Base-by-base conservation (phyloP, 495 filamentous ascomycete genomes). In the Talaromyces thailandensis region DNA sequence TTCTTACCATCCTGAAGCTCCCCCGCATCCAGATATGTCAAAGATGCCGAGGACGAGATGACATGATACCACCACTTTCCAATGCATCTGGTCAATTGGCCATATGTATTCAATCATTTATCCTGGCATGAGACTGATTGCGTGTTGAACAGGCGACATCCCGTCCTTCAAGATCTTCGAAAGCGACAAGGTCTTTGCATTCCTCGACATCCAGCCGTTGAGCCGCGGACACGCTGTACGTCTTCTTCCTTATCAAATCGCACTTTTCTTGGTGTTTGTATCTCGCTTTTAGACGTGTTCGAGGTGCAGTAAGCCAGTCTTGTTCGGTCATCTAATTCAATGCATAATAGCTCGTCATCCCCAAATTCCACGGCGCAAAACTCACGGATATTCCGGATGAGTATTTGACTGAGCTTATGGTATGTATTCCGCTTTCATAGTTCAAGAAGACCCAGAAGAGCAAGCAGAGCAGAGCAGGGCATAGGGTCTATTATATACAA, bases 101-200 rank as follows among this genome's bases (percentile, higher is more conserved):
- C 28, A 2, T 32, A 4, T 29, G 29, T 4, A 56, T 56, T 31
- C 8, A 56, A 29, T 31, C 8, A 37, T 45, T 2, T 8, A 4
- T 45, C 16, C 5, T 45, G 6, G 43, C 21, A 48, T 1, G 7
- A 31, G 4, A 57, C 29, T 57, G 55, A 57, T 23, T 32, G 4
- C 23, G 0, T 1, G 18, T 57, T 12, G 21, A 5, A 64, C 69
- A 95, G 92, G 91, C 66, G 93, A 97, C 48, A 96, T 97, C 77
- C 92, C 93, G 55, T 90, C 87, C 67, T 90, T 96, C 79, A 97
- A 96, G 83, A 84, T 98, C 78, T 91, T 89, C 70, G 94, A 98
- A 75, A 90, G 79, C 68, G 91, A 96, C 31, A 95, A 92, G 80
- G 89, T 94, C 63, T 82, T 96, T 67, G 94, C 94, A 5, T 99